Conservation (phyloP, 768 basidiomycete genomes). For the Rhodocollybia butyracea region DNA sequence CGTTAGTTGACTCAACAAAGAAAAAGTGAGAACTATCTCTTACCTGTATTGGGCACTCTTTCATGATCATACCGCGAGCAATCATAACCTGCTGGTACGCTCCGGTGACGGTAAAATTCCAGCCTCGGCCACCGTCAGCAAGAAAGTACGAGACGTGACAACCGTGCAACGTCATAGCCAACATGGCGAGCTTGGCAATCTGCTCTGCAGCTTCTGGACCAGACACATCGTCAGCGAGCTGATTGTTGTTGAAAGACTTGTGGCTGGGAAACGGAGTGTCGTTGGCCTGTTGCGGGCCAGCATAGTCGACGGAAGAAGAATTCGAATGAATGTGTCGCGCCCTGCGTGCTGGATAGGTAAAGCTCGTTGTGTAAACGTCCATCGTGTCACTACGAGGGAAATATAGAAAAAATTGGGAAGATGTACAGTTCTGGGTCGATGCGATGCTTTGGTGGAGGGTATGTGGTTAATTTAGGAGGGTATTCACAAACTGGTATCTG, state of each 20-base stretch:
- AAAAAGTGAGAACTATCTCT: slow-evolving; percentile 14
- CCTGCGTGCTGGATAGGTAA: slow-evolving; percentile 79
- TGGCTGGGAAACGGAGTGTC: slow-evolving; percentile 33
- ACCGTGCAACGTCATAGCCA: slow-evolving; percentile 77
- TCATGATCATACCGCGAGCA: slow-evolving; percentile 83
- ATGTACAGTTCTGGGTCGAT: slow-evolving; percentile 26
- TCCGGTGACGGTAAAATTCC: slow-evolving; percentile 91
- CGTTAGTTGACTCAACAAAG: slow-evolving; percentile 9
- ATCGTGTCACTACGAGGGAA: slow-evolving; percentile 36
- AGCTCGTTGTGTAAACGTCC: slow-evolving; percentile 95
- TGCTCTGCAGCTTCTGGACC: slow-evolving; percentile 15
- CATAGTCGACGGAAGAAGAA: slow-evolving; percentile 62
- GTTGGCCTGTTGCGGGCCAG: slow-evolving; percentile 35
- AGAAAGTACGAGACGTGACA: slow-evolving; percentile 80
- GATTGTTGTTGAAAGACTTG: slow-evolving; percentile 31
- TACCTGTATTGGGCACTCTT: slow-evolving; percentile 87
- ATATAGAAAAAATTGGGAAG: slow-evolving; percentile 15
- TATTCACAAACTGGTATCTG: slow-evolving; percentile 55
- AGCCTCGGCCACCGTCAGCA: slow-evolving; percentile 67
- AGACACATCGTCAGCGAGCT: slow-evolving; percentile 1
- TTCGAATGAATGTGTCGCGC: slow-evolving; percentile 66
- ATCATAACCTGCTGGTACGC: slow-evolving; percentile 91
- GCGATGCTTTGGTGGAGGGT: slow-evolving; percentile 25
- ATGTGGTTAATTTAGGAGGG: slow-evolving; percentile 38
- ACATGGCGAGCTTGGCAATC: slow-evolving; percentile 54